Evolutionary conservation across 495 filamentous ascomycete species (phyloP), one percentile per base, ranked within the genome.

Genomic region (Penicillium coprophilum): DNA sequence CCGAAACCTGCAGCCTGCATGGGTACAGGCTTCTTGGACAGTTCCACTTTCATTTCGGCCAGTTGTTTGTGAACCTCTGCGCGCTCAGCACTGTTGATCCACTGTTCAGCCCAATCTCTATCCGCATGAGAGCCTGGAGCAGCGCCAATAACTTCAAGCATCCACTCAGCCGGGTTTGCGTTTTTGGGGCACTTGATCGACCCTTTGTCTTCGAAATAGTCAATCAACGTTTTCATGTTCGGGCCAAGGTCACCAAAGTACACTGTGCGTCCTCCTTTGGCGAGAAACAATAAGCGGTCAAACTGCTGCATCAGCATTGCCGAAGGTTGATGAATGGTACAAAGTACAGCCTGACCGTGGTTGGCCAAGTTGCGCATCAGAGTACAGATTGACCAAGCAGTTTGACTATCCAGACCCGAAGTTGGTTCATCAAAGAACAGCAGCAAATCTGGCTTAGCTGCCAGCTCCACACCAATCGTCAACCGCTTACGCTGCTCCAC

Each of bases 251-350:
- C 85, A 40, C 91, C 91, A 70, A 92, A 95, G 72, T 96, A 94
- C 36, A 95, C 87, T 0, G 89, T 89, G 58, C 78, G 82, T 30
- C 91, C 91, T 44, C 89, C 90, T 55, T 80, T 85, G 12, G 84
- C 83, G 34, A 95, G 74, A 71, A 96, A 91, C n/a, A 94, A 76
- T 6, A 97, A 78, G 11, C 88, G 83, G 65, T 97, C 92, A 63
- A 97, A 97, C 53, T 89, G 83, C 66, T 95, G 86, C 77, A 97
- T 94, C 40, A 97, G 78, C 73, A 93, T 88, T 38, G 90, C 89
- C 0, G 88, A 92, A 3, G 91, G 91, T 63, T 97, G 93, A 71
- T 97, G 93, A 59, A 97, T 96, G 7, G 91, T 96, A 69, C 90
- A 93, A 13, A 96, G 81, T 69, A 96, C 87, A 30, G 91, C 89